These are phyloP conservation scores for Rhodotorula toruloides DNA, from an alignment of 768 basidiomycete genomes.

Conservation along the genomic window DNA sequence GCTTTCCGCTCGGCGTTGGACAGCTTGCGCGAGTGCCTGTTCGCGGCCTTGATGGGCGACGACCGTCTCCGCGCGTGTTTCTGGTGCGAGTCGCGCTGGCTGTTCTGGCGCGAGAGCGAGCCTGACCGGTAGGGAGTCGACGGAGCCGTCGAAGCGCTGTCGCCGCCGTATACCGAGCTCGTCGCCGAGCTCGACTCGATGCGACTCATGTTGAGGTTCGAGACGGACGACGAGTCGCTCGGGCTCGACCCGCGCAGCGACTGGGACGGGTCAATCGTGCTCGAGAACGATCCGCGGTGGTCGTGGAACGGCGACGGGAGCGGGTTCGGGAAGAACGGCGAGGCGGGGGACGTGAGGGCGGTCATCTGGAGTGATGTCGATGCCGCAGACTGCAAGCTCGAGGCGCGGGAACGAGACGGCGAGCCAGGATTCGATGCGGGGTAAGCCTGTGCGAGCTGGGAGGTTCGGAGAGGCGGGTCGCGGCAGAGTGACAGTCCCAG, in stretches of 20 bases:
- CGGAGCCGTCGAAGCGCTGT: neutral
- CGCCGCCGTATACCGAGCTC: constrained; percentile 24
- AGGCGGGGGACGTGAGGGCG: constrained; percentile 14
- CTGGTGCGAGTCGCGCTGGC: constrained; percentile 12
- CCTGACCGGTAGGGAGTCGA: constrained; percentile 9
- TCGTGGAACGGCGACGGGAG: constrained; percentile 35
- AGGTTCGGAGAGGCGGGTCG: neutral
- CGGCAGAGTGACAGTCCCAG: neutral
- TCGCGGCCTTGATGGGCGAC: constrained; percentile 29
- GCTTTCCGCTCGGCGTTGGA: constrained; percentile 67
- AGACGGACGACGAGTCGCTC: constrained; percentile 23
- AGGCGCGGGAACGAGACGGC: constrained; percentile 19
- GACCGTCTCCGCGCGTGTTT: constrained; percentile 10
- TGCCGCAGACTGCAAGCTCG: constrained; percentile 11
- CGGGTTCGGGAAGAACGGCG: constrained; percentile 26
- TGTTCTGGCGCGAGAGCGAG: constrained; percentile 10
- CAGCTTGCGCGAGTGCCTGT: constrained; percentile 47
- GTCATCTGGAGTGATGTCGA: constrained; percentile 11
- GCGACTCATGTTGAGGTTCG: constrained; percentile 18
- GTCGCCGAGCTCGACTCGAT: constrained; percentile 21
- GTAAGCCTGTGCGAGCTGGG: constrained; percentile 3
- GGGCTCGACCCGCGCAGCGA: constrained; percentile 31
- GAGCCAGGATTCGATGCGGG: constrained; percentile 14
- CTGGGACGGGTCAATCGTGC: constrained; percentile 32
- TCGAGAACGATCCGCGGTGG: constrained; percentile 6